Evolutionary conservation across 2,329 filamentous ascomycete genomes (phyloP), one percentile per base, ranked within the genome.

Genomic region (Epichloe gansuensis): DNA sequence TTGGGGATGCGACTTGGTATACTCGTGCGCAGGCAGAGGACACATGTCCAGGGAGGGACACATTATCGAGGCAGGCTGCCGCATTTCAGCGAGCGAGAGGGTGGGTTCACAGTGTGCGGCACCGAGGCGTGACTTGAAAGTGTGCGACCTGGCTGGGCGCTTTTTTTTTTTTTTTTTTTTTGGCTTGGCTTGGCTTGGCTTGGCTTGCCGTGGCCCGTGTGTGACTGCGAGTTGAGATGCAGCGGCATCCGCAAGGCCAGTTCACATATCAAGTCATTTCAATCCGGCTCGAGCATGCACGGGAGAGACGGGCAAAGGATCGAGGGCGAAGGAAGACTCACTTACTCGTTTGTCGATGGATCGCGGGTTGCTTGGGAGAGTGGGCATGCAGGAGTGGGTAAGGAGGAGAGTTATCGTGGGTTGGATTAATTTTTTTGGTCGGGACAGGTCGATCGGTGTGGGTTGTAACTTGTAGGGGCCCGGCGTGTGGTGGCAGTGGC

Each of bases 31-130:
- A 46, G 52, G 44, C 55, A 58, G 57, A 61, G 60, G 60, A 61
- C 60, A 61, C 58, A 53, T 58, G 59, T 60, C 52, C 55, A 53
- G 51, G 54, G 56, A 53, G 51, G 54, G 56, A 52, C 53, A 52
- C 53, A 49, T 31, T 31, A 3, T 31, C 3, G 31, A 31, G 31
- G 31, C 31, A 28, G 52, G 55, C 52, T 44, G 50, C 52, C 46
- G 54, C 57, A 58, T 54, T 54, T 51, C 57, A 56, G 50, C 43
- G 55, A 43, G 50, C 37, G 17, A 21, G 17, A 21, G 55, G 53
- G 51, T 55, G 55, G 52, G 48, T 54, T 52, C 42, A 52, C 43
- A 43, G 39, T 23, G 42, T 41, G 42, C 38, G 51, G 46, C 44
- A 31, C 50, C 44, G 42, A 37, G 39, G 46, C 44, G 31, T 38